phyloP scores from a whole-genome alignment of 2,329 filamentous ascomycete species.

The Trichoderma simmonsii region DNA sequence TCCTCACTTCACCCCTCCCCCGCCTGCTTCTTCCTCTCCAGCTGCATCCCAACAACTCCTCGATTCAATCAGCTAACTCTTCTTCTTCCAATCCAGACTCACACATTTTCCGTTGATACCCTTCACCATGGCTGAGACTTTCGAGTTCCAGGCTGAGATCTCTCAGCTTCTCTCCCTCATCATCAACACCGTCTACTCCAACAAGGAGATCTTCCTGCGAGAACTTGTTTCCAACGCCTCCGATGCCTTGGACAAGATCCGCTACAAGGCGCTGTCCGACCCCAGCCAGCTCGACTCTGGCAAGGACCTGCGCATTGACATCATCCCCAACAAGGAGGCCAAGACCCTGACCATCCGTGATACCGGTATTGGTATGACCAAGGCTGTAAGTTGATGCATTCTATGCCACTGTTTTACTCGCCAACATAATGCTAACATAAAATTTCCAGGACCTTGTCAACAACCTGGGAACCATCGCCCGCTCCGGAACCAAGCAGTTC shows the following conservation, averaged over 20 bases:
- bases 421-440: constrained; percentile 13
- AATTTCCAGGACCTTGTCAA: constrained; percentile 82
- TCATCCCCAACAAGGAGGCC: constrained; percentile 94
- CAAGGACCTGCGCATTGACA: constrained; percentile 98
- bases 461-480: constrained; percentile 99
- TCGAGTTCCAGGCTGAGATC: constrained; percentile 99
- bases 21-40: not conserved
- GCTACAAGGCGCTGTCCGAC: constrained; percentile 97
- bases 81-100: constrained; percentile 22
- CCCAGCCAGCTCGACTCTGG: constrained; percentile 93
- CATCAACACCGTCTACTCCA: constrained; percentile 99
- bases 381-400: constrained; percentile 72
- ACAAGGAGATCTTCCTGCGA: constrained; percentile 99
- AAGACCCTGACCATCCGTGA: constrained; percentile 98
- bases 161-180: constrained; percentile 99
- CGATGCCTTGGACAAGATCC: constrained; percentile 99
- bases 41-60: constrained; percentile 10
- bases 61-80: constrained; percentile 26
- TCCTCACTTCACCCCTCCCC: not conserved
- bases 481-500: constrained; percentile 99
- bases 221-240: constrained; percentile 98
- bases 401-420: accelerated
- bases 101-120: constrained; percentile 38
- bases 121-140: constrained; percentile 87
- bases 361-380: constrained; percentile 99